Conservation (phyloP, 2,329 filamentous ascomycete genomes). For the Leptographium galeiforme region DNA sequence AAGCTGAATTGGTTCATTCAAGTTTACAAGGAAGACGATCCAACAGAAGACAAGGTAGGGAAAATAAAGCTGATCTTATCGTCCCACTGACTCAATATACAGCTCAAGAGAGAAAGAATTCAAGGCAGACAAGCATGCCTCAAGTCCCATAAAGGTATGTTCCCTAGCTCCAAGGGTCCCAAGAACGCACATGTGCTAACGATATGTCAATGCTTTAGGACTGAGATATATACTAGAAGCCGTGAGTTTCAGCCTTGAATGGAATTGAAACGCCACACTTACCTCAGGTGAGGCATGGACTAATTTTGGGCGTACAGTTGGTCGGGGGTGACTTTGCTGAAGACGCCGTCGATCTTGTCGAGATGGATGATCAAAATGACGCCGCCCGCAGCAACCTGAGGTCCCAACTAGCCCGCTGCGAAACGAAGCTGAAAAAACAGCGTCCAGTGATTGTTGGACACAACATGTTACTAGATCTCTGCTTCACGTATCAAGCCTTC, state of each 20-base stretch:
- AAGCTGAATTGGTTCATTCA: constrained; percentile 9
- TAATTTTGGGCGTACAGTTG: constrained; percentile 8
- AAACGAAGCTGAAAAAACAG: constrained; percentile 16
- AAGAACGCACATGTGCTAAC: not conserved
- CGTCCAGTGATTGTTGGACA: constrained; percentile 42
- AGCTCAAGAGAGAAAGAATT: constrained; percentile 1
- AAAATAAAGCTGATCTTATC: not conserved
- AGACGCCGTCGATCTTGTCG: constrained; percentile 1
- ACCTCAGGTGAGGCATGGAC: no score
- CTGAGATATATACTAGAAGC: constrained; percentile 20
- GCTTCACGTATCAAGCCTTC: constrained; percentile 51
- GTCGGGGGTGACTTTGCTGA: constrained; percentile 16
- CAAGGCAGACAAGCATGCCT: constrained; percentile 5
- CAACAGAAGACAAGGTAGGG: constrained; percentile 4
- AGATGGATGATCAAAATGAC: not conserved
- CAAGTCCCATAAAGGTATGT: constrained; percentile 10
- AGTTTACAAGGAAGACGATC: constrained; percentile 6
- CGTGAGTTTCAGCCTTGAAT: not conserved
- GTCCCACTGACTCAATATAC: not conserved
- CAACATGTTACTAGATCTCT: constrained; percentile 51
- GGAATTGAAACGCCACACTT: no score
- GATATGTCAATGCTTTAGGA: not conserved
- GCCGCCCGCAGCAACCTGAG: not conserved
- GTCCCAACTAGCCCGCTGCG: constrained; percentile 10
- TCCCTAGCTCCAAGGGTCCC: not conserved